Percentiles rank a stretch among this genome's conserved stretches.
phyloP scores from a whole-genome alignment of 2,329 filamentous ascomycete genomes.

The Phialophora expanda region DNA sequence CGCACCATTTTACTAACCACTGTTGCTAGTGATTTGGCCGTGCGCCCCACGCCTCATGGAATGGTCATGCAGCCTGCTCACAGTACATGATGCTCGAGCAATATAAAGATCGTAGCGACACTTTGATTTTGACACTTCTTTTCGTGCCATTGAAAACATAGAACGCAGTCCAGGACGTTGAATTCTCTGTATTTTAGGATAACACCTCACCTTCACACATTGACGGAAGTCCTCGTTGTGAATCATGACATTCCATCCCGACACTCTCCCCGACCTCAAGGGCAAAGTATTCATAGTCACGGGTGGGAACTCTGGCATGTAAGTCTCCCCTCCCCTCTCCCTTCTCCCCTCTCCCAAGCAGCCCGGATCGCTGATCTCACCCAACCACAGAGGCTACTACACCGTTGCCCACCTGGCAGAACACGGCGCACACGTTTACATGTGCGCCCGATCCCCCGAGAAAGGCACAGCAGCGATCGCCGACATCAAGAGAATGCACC shows the following conservation, averaged over 20 bases:
- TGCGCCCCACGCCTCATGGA: slow-evolving; percentile 1
- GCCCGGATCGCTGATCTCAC: slow-evolving; percentile 9
- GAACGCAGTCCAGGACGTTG: slow-evolving; percentile 1
- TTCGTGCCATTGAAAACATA: not conserved
- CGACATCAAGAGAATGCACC: slow-evolving; percentile 43
- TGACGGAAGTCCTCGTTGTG: slow-evolving; percentile 1
- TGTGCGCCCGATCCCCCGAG: slow-evolving; percentile 48
- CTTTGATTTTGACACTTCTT: slow-evolving; percentile 8
- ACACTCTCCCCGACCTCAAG: slow-evolving; percentile 46
- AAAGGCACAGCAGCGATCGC: slow-evolving; percentile 45
- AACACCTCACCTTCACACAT: slow-evolving; percentile 6
- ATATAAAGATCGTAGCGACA: slow-evolving; percentile 6
- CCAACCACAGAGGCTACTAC: slow-evolving; percentile 48
- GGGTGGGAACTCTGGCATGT: slow-evolving; percentile 43
- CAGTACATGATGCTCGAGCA: not conserved
- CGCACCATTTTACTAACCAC: too few species aligned
- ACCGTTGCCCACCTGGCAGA: slow-evolving; percentile 52
- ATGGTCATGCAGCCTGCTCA: too few species aligned
- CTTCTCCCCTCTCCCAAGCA: slow-evolving; percentile 6
- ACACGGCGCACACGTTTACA: slow-evolving; percentile 53
- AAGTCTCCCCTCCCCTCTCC: slow-evolving; percentile 18
- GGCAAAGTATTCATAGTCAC: slow-evolving; percentile 54
- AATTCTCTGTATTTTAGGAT: not conserved
- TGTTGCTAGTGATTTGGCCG: too few species aligned
- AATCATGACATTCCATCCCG: slow-evolving; percentile 23